A percentile compares a stretch with the other conserved stretches of the same genome.
phyloP scores from a whole-genome alignment of 805 yeast species.

The Candida takata region DNA sequence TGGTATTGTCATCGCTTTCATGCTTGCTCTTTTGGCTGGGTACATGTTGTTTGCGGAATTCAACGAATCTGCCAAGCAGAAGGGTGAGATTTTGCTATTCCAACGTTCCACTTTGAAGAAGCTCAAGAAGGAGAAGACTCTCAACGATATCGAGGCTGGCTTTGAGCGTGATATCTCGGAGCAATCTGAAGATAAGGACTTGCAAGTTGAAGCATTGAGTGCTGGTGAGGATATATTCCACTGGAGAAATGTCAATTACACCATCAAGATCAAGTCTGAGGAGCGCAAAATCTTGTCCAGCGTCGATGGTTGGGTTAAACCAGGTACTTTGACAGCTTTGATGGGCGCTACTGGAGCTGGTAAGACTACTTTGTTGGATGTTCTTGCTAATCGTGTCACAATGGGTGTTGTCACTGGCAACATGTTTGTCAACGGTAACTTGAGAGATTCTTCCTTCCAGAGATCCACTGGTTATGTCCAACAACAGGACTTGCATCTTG shows the following conservation, averaged over 20 bases:
- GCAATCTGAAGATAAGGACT: conserved; percentile 13
- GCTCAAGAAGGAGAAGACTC: conserved; percentile 34
- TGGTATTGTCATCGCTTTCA: conserved; percentile 55
- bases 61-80: conserved; percentile 56
- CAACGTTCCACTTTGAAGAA: conserved; percentile 41
- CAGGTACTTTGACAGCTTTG: conserved; percentile 73
- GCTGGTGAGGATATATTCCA: conserved; percentile 52
- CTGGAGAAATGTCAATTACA: conserved; percentile 72
- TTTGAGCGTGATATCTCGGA: conserved; percentile 24
- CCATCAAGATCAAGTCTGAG: conserved; percentile 54
- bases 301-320: conserved; percentile 80
- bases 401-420: conserved; percentile 68
- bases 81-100: conserved; percentile 65
- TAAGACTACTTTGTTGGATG: conserved; percentile 67
- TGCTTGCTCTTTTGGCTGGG: conserved; percentile 44
- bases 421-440: conserved; percentile 56
- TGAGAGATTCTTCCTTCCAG: conserved; percentile 55
- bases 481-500: conserved; percentile 68
- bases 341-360: conserved; percentile 83
- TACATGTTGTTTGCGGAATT: conserved; percentile 51
- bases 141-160: conserved; percentile 24
- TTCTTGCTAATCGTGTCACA: conserved; percentile 63
- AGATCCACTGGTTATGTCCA: conserved; percentile 54
- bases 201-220: conserved; percentile 24
- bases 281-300: conserved; percentile 52